Evolutionary conservation across 495 filamentous ascomycete species (phyloP), one percentile per base, ranked within the genome.

Genomic region (Tetracladium marchalianum): DNA sequence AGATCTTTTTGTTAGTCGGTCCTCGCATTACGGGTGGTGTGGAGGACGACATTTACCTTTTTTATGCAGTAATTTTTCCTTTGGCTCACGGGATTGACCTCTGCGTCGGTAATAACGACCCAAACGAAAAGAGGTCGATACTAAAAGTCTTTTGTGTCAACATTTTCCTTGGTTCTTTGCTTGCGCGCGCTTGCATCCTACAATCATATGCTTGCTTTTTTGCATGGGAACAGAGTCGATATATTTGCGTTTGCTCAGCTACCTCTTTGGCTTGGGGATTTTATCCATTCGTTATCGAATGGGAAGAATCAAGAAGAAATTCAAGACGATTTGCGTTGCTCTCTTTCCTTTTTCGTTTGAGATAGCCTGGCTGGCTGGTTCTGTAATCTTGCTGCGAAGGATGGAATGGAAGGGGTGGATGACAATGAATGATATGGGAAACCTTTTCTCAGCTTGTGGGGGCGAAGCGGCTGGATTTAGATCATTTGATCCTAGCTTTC

Each of bases 131-230:
- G n/a, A 32, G 4, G 32, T 31, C 34, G 32, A 24, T 27, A 49
- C 44, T 37, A 54, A 57, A 58, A 52, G 48, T 49, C 52, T 52
- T 53, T 39, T 58, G 55, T 58, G 51, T 54, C 38, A 54, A 52
- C 49, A 48, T 34, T 35, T 43, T 52, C 39, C 44, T 41, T 49
- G 51, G 44, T 36, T 43, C n/a, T n/a, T 46, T 50, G 16, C 31
- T 27, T 34, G 22, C 22, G 3, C 22, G 3, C 15, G 27, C 12
- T 15, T 31, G 15, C 17, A 33, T 37, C 39, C 44, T 37, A 44
- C 22, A 27, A 27, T 3, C 22, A 38, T 46, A n/a, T 47, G 38
- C 35, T 33, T 52, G 39, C 40, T 7, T 27, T 27, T 27, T 47
- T 45, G 46, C 37, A 33, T 45, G 50, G 41, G 19, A 39, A 43